A percentile compares a stretch with the other conserved stretches of the same genome.
Conservation (phyloP, 2,329 filamentous ascomycete genomes). For the Alternaria sp. region DNA sequence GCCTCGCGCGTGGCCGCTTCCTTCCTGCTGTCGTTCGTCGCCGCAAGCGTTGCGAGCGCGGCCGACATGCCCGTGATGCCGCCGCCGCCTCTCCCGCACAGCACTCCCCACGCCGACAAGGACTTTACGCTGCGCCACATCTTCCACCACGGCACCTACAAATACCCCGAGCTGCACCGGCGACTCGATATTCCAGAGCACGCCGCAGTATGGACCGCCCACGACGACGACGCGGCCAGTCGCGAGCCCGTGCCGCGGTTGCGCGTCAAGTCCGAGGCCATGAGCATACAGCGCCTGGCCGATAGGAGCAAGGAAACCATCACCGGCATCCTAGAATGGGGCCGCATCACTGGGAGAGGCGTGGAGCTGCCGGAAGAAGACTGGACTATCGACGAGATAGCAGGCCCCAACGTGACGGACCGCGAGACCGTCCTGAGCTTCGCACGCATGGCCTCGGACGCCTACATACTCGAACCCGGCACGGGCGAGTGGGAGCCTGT, state of each 20-base stretch:
- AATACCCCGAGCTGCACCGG: slow-evolving; percentile 77
- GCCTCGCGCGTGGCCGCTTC: slow-evolving; percentile 68
- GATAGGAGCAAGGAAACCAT: slow-evolving; percentile 80
- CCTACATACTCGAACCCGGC: slow-evolving; percentile 78
- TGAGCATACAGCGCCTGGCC: slow-evolving; percentile 79
- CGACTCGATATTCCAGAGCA: slow-evolving; percentile 73
- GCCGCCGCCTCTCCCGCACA: slow-evolving; percentile 31
- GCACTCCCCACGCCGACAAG: slow-evolving; percentile 26
- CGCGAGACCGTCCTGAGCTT: slow-evolving; percentile 83
- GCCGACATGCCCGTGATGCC: slow-evolving; percentile 39
- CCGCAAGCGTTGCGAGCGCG: slow-evolving; percentile 55
- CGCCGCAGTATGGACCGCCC: slow-evolving; percentile 67
- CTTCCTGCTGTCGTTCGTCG: slow-evolving; percentile 71
- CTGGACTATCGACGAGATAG: slow-evolving; percentile 82
- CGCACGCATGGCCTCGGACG: slow-evolving; percentile 86
- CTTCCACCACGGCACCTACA: slow-evolving; percentile 86
- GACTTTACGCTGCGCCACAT: slow-evolving; percentile 74
- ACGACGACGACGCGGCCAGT: slow-evolving; percentile 57
- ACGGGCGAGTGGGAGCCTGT: slow-evolving; percentile 78
- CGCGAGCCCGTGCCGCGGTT: slow-evolving; percentile 54
- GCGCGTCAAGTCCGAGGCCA: slow-evolving; percentile 65
- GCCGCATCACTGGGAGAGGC: slow-evolving; percentile 71
- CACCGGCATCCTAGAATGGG: slow-evolving; percentile 77
- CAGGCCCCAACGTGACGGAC: slow-evolving; percentile 82
- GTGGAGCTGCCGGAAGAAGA: slow-evolving; percentile 73